Conservation (phyloP, 345 rosid species). For the Luvunga scandens region DNA sequence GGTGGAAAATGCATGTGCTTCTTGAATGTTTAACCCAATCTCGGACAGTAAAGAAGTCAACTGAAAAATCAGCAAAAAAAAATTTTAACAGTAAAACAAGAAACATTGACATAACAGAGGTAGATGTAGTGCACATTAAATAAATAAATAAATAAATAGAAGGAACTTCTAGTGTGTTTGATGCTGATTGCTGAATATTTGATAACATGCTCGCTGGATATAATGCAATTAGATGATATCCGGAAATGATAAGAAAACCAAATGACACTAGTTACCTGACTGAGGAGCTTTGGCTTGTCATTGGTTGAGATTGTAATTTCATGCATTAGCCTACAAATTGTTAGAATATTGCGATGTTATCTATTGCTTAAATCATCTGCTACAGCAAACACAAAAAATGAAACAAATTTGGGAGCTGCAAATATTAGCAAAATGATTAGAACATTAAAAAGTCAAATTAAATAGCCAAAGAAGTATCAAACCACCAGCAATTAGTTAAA, state of each 20-base stretch:
- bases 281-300: constrained; percentile 65
- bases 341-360: constrained; percentile 12
- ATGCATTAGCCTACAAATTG: constrained; percentile 56
- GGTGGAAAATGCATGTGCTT: constrained; percentile 77
- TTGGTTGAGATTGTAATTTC: constrained; percentile 67
- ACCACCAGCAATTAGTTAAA: neutral
- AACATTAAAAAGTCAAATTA: neutral
- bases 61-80: constrained; percentile 40
- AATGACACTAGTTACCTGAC: constrained; percentile 44
- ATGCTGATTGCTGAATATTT: constrained; percentile 3
- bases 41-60: constrained; percentile 61
- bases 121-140: neutral
- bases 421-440: neutral
- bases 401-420: neutral
- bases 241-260: constrained; percentile 12
- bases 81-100: neutral
- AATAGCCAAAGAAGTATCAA: neutral
- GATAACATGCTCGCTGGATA: neutral
- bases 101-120: neutral
- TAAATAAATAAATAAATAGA: neutral
- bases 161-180: neutral
- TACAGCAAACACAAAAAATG: neutral
- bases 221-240: constrained; percentile 2
- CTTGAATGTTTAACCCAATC: constrained; percentile 64
- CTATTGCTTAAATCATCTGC: neutral